phyloP scores from a whole-genome alignment of 2,329 filamentous ascomycete species.

The Colletotrichum noveboracense region DNA sequence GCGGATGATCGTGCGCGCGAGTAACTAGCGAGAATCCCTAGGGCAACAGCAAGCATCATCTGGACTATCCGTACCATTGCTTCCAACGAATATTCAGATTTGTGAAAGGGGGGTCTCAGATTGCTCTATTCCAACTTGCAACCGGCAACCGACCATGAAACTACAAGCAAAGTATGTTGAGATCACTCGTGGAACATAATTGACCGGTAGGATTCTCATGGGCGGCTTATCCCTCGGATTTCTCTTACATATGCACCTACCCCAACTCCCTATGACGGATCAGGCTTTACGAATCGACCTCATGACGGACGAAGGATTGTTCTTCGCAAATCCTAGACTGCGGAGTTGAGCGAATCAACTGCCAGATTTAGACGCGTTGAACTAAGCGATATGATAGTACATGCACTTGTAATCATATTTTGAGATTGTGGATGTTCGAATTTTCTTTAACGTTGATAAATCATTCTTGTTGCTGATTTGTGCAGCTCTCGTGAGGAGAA shows the following conservation, averaged over 20 bases:
- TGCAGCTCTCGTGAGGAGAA: rapidly evolving
- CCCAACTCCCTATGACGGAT: background rate
- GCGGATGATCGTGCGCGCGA: background rate
- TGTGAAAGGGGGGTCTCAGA: background rate
- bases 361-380: background rate
- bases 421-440: background rate
- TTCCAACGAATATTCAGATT: rapidly evolving
- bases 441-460: rapidly evolving
- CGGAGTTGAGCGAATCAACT: background rate
- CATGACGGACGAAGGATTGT: background rate
- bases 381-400: background rate
- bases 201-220: background rate
- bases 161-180: rapidly evolving
- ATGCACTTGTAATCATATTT: background rate
- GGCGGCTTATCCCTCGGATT: background rate
- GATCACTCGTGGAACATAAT: background rate
- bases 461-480: background rate
- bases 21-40: background rate
- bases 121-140: background rate
- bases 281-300: background rate
- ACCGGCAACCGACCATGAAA: rapidly evolving
- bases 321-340: background rate
- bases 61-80: background rate
- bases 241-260: background rate
- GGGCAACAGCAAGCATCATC: rapidly evolving